Conservation (phyloP, 1,284 basidiomycete genomes). For the Tranzscheliella williamsii region DNA sequence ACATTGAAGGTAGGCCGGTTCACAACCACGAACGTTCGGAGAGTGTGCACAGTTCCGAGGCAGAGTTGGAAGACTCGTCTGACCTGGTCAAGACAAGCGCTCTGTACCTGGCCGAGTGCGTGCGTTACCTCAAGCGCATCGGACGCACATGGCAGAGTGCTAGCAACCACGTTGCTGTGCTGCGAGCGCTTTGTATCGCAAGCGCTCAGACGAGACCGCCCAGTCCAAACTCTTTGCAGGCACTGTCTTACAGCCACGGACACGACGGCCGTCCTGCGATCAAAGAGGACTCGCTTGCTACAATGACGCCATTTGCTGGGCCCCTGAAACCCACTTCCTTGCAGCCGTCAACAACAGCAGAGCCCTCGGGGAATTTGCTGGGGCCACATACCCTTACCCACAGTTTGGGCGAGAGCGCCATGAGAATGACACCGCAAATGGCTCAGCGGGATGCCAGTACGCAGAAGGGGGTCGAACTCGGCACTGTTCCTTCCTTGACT, state of each 20-base stretch:
- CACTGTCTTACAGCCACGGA: background rate
- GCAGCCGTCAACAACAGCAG: no score
- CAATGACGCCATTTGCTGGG: no score
- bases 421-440: no score
- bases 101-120: slow-evolving; percentile 27
- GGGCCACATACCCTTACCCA: no score
- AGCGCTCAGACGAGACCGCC: slow-evolving; percentile 24
- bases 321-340: background rate
- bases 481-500: background rate
- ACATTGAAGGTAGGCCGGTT: background rate
- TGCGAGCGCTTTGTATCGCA: slow-evolving; percentile 23
- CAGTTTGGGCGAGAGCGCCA: no score
- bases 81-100: slow-evolving; percentile 34
- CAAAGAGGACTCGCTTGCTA: background rate
- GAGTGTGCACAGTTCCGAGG: slow-evolving; percentile 3
- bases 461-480: background rate
- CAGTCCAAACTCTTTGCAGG: slow-evolving; percentile 1
- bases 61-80: slow-evolving; percentile 22
- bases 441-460: background rate
- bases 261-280: background rate
- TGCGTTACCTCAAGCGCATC: slow-evolving; percentile 32
- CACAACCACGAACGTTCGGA: background rate
- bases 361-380: no score
- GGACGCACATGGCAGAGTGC: slow-evolving; percentile 39
- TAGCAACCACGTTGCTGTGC: slow-evolving; percentile 32